Percentiles rank a stretch among this genome's conserved stretches.
Evolutionary conservation across 441 rosid genomes (phyloP).

Genomic region (Jatropha podagrica): DNA sequence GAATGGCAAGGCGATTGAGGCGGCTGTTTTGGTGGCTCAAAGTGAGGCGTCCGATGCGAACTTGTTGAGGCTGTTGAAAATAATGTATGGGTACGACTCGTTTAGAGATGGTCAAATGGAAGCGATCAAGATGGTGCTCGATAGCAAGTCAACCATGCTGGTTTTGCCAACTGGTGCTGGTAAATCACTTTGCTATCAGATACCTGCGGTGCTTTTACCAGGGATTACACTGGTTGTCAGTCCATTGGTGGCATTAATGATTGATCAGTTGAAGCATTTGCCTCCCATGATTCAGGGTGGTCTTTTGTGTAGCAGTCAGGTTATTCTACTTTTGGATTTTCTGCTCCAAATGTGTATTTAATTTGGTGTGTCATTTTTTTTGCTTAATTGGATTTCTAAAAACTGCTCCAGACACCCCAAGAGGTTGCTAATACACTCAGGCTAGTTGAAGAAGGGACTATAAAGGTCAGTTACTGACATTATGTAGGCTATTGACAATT

Average conservation of each 20-base stretch:
- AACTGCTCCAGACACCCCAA: slow-evolving; percentile 55
- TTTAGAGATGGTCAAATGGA: slow-evolving; percentile 82
- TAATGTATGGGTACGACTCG: slow-evolving; percentile 69
- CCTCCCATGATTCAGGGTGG: slow-evolving; percentile 69
- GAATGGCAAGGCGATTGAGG: slow-evolving; percentile 38
- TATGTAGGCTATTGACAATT: background rate
- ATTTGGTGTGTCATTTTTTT: slow-evolving; percentile 18
- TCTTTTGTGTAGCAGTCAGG: slow-evolving; percentile 82
- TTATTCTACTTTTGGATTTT: slow-evolving; percentile 19
- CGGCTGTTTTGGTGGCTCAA: slow-evolving; percentile 47
- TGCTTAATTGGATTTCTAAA: background rate
- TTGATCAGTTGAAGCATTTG: slow-evolving; percentile 88
- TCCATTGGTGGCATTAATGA: slow-evolving; percentile 92
- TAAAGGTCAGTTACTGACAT: slow-evolving; percentile 49
- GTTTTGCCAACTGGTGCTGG: slow-evolving; percentile 95
- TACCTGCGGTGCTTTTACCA: slow-evolving; percentile 75
- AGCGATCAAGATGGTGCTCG: slow-evolving; percentile 68
- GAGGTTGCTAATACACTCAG: slow-evolving; percentile 72
- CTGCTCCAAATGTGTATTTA: slow-evolving; percentile 11
- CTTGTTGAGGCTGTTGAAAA: slow-evolving; percentile 63
- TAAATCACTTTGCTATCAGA: slow-evolving; percentile 88
- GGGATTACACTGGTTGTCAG: slow-evolving; percentile 88
- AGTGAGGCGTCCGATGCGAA: slow-evolving; percentile 60
- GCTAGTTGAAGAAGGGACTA: slow-evolving; percentile 59
- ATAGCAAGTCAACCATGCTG: slow-evolving; percentile 69